These are phyloP conservation scores for Perilla frutescens DNA, from an alignment of 257 asterid species.

Conservation along the genomic window DNA sequence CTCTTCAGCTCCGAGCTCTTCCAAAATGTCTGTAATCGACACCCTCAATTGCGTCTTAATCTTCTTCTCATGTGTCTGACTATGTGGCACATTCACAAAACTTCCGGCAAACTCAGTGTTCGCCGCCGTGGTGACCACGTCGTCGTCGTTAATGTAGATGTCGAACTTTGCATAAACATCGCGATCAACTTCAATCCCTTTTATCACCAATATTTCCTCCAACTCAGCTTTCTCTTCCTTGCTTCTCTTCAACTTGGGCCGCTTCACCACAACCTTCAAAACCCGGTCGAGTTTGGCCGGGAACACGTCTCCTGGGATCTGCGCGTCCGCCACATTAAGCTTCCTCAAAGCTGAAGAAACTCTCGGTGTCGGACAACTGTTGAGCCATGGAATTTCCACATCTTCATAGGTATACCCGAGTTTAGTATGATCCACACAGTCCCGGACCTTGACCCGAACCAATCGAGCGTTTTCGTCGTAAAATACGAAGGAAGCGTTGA, in stretches of 20 bases:
- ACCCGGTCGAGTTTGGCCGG: slow-evolving; percentile 61
- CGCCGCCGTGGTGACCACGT: slow-evolving; percentile 45
- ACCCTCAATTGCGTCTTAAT: slow-evolving; percentile 56
- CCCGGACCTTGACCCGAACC: slow-evolving; percentile 76
- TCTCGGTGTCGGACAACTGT: slow-evolving; percentile 59
- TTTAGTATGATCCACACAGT: slow-evolving; percentile 55
- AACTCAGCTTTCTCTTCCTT: slow-evolving; percentile 63
- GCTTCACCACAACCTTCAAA: slow-evolving; percentile 60
- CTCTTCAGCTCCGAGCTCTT: slow-evolving; percentile 67
- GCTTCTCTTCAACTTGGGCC: slow-evolving; percentile 75
- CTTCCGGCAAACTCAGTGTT: slow-evolving; percentile 74
- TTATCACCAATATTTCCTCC: slow-evolving; percentile 57
- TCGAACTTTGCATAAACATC: slow-evolving; percentile 65
- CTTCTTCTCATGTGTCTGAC: slow-evolving; percentile 32
- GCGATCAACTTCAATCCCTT: slow-evolving; percentile 59
- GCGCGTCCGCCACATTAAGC: slow-evolving; percentile 50
- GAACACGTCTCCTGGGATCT: slow-evolving; percentile 37
- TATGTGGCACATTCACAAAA: slow-evolving; percentile 68
- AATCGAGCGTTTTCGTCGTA: slow-evolving; percentile 76
- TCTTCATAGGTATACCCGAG: slow-evolving; percentile 69
- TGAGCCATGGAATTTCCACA: slow-evolving; percentile 64
- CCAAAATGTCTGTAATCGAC: slow-evolving; percentile 61
- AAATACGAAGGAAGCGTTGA: slow-evolving; percentile 61
- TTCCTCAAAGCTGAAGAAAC: slow-evolving; percentile 44
- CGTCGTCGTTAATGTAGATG: slow-evolving; percentile 67